Base-by-base conservation (phyloP, 108 stramenopile genomes). In the Cyclotella cryptica region DNA sequence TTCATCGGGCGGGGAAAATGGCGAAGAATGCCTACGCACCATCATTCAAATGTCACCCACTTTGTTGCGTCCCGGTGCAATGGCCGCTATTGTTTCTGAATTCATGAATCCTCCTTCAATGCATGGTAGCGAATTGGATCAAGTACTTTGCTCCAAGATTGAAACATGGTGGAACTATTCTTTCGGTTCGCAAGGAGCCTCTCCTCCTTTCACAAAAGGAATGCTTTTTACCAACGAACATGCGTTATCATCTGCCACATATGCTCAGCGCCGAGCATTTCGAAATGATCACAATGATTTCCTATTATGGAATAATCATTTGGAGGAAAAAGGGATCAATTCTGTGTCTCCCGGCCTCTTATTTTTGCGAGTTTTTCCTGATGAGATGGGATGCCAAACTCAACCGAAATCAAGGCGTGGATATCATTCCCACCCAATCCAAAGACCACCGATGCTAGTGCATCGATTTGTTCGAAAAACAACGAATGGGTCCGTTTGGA, bases 61-160 rank as follows among this genome's bases (percentile, higher is more conserved):
- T 12, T 62, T 67, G 40, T 40, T 85, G 44, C 61, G 43, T 17
- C 39, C 80, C 17, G 77, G 65, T 24, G 90, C 75, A 6, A 66
- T 86, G 19, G 27, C 88, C 53, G 91, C 71, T 12, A 74, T 94
- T 66, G 93, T 94, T 6, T 94, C 91, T 22, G 93, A 94, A 80
- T 94, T 91, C 63, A 90, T 88, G 84, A 87, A 85, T 74, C 87
- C 87, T 54, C 79, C 82, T 62, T 24, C 24, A 3, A 12, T 47
- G 10, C 22, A 58, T 10, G 6, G 30, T 41, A 18, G 9, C 42
- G 3, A 52, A 28, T 15, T 27, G 54, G 40, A 30, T n/a, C 30
- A 18, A 17, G 57, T 17, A 59, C 55, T 42, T 24, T 59, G 53
- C 22, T 59, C 18, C 11, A 77, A 66, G 53, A 53, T 74, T 51